A percentile compares a stretch with the other conserved stretches of the same genome.
Evolutionary conservation across 768 basidiomycete genomes (phyloP).

Genomic region (Lepiota venenata): DNA sequence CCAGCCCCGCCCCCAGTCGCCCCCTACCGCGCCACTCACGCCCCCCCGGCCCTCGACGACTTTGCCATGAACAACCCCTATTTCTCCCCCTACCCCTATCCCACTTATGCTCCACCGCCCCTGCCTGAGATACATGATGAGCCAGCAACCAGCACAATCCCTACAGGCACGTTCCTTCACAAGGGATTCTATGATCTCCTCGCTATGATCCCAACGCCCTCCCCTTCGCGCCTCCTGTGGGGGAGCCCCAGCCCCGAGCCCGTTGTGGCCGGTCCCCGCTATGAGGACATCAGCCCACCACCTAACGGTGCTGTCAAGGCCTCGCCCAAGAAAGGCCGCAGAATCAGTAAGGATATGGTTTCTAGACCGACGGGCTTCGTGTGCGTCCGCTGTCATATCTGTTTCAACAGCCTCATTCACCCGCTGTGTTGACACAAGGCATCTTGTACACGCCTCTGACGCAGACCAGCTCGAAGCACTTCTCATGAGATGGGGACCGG

Average conservation of each 20-base stretch:
- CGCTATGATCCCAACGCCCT: conserved; percentile 71
- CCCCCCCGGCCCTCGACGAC: conserved; percentile 18
- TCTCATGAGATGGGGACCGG: conserved; percentile 84
- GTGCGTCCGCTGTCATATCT: conserved; percentile 45
- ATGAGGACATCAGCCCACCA: conserved; percentile 50
- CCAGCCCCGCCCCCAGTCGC: conserved; percentile 7
- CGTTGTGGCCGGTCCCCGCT: conserved; percentile 61
- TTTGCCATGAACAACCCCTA: conserved; percentile 32
- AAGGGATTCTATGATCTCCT: conserved; percentile 90
- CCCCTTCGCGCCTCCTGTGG: conserved; percentile 65
- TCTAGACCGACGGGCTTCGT: conserved; percentile 79
- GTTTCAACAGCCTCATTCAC: conserved; percentile 21
- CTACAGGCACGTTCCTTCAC: conserved; percentile 73
- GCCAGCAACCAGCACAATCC: conserved; percentile 43
- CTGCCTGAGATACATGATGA: conserved; percentile 39
- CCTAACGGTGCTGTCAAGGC: conserved; percentile 27
- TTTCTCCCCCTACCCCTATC: conserved; percentile 39
- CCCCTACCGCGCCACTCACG: conserved; percentile 1
- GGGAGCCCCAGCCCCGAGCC: conserved; percentile 38
- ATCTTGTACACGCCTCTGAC: conserved; percentile 89
- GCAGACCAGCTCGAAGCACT: conserved; percentile 86
- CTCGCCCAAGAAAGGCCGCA: conserved; percentile 51
- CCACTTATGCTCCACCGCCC: conserved; percentile 32
- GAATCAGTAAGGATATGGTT: conserved; percentile 88
- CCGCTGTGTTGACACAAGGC: conserved; percentile 41